Evolutionary conservation across 2,329 filamentous ascomycete species (phyloP), one percentile per base, ranked within the genome.

Genomic region (Rutstroemia sp.): DNA sequence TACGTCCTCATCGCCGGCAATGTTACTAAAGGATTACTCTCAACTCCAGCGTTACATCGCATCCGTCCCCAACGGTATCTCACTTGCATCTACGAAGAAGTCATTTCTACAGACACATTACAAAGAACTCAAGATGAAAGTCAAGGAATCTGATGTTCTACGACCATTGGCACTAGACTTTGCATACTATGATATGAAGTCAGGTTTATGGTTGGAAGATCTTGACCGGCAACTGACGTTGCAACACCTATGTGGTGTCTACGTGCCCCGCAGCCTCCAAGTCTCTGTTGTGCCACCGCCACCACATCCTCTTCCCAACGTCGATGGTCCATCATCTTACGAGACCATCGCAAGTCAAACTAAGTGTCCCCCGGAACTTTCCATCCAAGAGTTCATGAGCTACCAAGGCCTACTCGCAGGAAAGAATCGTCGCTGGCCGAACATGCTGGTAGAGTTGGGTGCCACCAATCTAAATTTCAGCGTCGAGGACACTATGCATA

Each of bases 381-480:
- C 71, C 9, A 55, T 74, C 0, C 75, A 78, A 23, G 79, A 82
- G 52, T 81, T 72, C 58, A 70, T 72, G 49, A 70, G 78, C 0
- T 76, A 73, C 58, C 73, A 77, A 58, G 65, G 58, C 5, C 62
- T 83, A 0, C 67, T 77, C 2, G 67, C 71, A 2, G 78, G 77
- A 0, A 73, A 69, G 16, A 57, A 67, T 45, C 65, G 73, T 1
- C 71, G 78, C 5, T 81, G 79, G 77, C 65, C 71, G 1, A 70
- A 73, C 2, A 70, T 83, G 0, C 61, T 81, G 0, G 58, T 73
- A 0, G 78, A 83, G 58, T 63, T 83, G 3, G 77, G 73, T 0
- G 74, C 76, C 1, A 73, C 76, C 0, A 78, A 78, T 57, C 51
- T 89, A 3, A 86, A 87, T 59, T 81, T 88, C 58, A 81, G 78